Evolutionary conservation across 169 alveolate species (phyloP).

Genomic region (Cryptosporidium sp.): DNA sequence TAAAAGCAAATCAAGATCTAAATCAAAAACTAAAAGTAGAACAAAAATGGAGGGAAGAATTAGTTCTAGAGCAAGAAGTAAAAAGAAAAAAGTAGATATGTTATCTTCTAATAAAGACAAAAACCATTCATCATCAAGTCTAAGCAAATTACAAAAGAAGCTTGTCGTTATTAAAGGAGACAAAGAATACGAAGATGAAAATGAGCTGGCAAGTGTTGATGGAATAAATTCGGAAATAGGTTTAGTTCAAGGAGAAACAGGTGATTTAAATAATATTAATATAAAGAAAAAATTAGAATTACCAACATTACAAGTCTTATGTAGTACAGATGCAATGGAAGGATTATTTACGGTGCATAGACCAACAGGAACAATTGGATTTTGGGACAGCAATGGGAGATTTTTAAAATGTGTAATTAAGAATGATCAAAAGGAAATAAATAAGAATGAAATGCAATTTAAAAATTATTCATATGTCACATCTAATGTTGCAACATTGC

Average conservation of each 20-base stretch:
- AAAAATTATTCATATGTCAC: constrained; percentile 10
- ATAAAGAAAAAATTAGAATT: constrained; percentile 18
- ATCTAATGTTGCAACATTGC: constrained; percentile 61
- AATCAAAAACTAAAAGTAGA: constrained; percentile 12
- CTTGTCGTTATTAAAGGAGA: constrained; percentile 21
- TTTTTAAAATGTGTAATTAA: constrained; percentile 66
- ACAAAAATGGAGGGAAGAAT: constrained; percentile 32
- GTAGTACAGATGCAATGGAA: constrained; percentile 74
- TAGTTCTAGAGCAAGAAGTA: background rate
- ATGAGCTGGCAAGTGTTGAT: background rate
- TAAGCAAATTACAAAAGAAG: constrained; percentile 43
- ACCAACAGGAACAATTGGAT: constrained; percentile 63
- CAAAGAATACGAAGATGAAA: constrained; percentile 2
- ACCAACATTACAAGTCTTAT: constrained; percentile 67
- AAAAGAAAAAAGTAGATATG: constrained; percentile 12
- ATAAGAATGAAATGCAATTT: constrained; percentile 12
- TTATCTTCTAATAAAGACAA: background rate
- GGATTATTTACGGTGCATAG: constrained; percentile 72
- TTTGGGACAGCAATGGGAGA: constrained; percentile 75
- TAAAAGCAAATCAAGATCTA: constrained; percentile 14
- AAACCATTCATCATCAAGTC: constrained; percentile 4
- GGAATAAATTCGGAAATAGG: background rate
- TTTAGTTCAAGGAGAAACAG: background rate
- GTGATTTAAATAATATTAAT: constrained; percentile 1
- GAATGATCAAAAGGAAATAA: constrained; percentile 5